Evolutionary conservation across 2,329 filamentous ascomycete genomes (phyloP).

Genomic region (Tricladium varicosporioides): DNA sequence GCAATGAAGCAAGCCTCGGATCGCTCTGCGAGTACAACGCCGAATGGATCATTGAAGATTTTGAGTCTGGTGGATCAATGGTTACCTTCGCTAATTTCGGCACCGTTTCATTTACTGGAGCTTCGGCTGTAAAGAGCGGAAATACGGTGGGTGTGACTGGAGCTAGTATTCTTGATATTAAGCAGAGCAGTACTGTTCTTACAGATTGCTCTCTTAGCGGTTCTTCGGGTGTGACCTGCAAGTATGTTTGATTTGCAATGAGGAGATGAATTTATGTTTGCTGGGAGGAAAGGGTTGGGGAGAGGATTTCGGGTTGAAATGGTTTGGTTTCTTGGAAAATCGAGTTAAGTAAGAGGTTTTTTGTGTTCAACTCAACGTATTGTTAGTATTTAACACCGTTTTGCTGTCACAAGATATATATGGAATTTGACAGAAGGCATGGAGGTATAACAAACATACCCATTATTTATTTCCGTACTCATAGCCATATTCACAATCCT

Average conservation of each 20-base stretch:
- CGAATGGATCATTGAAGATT: constrained; percentile 54
- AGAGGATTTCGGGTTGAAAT: no score
- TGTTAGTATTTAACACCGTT: no score
- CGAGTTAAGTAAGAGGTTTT: no score
- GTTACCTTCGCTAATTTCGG: constrained; percentile 48
- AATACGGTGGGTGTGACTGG: constrained; percentile 33
- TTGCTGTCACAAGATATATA: no score
- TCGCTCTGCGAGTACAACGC: constrained; percentile 45
- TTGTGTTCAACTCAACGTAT: no score
- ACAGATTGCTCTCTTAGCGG: constrained; percentile 16
- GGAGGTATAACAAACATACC: no score
- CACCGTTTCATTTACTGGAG: constrained; percentile 43
- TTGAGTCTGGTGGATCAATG: constrained; percentile 40
- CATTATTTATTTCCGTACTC: no score
- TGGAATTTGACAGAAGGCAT: no score
- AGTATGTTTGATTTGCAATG: constrained; percentile 16
- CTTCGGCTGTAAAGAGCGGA: constrained; percentile 34
- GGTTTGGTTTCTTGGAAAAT: no score
- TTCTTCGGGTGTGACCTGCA: constrained; percentile 16
- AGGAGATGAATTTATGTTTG: no score
- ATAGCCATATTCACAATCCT: no score
- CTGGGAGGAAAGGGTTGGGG: no score
- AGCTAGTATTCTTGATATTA: constrained; percentile 42
- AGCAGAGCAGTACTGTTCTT: constrained; percentile 38
- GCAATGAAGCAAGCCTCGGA: constrained; percentile 31